These are phyloP conservation scores for Candida methanosorbosa DNA, from an alignment of 805 yeast species.

Conservation along the genomic window DNA sequence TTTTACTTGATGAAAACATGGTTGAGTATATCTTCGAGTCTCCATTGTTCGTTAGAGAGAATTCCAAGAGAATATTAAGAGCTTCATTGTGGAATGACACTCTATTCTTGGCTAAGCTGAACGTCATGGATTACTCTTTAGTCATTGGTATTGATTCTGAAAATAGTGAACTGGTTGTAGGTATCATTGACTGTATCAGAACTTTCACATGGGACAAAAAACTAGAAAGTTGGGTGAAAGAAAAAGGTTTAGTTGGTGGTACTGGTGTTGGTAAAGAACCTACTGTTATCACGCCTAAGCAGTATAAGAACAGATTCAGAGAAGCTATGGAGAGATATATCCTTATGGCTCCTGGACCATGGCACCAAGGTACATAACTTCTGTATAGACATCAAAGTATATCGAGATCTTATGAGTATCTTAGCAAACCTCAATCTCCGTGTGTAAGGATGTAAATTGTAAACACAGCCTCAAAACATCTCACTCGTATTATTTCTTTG, in stretches of 20 bases:
- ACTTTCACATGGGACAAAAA: conserved; percentile 99
- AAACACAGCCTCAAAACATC: too few species aligned
- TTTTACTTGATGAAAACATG: conserved; percentile 93
- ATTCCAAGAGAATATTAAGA: conserved; percentile 74
- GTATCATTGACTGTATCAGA: conserved; percentile 88
- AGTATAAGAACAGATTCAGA: conserved; percentile 86
- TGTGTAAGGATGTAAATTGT: too few species aligned
- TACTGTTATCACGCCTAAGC: conserved; percentile 94
- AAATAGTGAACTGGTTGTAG: conserved; percentile 70
- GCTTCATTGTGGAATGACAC: conserved; percentile 96
- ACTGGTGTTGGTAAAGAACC: conserved; percentile 87
- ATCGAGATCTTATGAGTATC: too few species aligned
- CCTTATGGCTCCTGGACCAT: conserved; percentile 77
- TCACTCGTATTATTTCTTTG: too few species aligned
- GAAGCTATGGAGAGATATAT: conserved; percentile 98
- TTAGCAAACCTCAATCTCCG: too few species aligned
- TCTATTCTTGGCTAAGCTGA: conserved; percentile 87
- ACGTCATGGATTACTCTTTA: conserved; percentile 96
- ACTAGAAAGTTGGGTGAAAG: conserved; percentile 97
- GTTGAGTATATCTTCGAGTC: conserved; percentile 95
- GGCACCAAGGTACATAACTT: conserved; percentile 20
- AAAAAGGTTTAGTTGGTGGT: conserved; percentile 74
- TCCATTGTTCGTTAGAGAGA: conserved; percentile 89
- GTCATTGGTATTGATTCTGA: conserved; percentile 84
- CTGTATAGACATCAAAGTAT: too few species aligned